These are phyloP conservation scores for Candida sp. DNA, from an alignment of 1,139 yeast genomes.

Conservation along the genomic window DNA sequence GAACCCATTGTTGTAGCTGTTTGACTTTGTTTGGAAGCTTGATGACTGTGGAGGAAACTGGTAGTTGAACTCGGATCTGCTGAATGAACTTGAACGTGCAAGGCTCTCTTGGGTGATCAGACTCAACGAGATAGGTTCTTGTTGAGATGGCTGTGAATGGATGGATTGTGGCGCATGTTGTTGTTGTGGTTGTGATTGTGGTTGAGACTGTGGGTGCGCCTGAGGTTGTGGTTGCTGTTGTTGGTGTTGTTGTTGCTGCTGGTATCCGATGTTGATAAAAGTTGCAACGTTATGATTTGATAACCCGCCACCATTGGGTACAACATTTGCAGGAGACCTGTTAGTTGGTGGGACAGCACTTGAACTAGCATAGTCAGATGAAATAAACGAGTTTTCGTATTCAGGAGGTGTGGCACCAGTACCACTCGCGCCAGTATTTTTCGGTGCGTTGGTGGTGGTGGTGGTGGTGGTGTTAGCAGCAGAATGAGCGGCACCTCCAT, in stretches of 20 bases:
- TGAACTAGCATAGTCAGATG: background rate
- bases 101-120: slow-evolving; percentile 10
- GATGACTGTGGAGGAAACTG: slow-evolving; percentile 1
- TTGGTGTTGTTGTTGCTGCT: background rate
- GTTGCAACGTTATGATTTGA: slow-evolving; percentile 9
- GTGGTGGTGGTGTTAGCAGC: background rate
- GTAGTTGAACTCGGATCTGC: background rate
- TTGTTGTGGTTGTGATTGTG: background rate
- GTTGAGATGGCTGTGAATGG: slow-evolving; percentile 3
- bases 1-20: background rate
- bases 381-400: slow-evolving; percentile 2
- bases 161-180: slow-evolving; percentile 4
- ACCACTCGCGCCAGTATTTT: background rate
- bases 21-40: background rate
- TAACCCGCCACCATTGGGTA: background rate
- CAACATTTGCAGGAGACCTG: slow-evolving; percentile 3
- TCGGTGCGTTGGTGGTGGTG: no score
- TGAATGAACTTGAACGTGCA: slow-evolving; percentile 8
- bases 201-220: background rate
- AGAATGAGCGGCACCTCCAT: background rate
- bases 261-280: slow-evolving; percentile 10
- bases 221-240: slow-evolving; percentile 7
- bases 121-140: slow-evolving; percentile 6
- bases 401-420: slow-evolving; percentile 6
- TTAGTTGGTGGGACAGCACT: background rate